Conservation (phyloP, 2,329 filamentous ascomycete species). For the Arthrobotrys megalospora region DNA sequence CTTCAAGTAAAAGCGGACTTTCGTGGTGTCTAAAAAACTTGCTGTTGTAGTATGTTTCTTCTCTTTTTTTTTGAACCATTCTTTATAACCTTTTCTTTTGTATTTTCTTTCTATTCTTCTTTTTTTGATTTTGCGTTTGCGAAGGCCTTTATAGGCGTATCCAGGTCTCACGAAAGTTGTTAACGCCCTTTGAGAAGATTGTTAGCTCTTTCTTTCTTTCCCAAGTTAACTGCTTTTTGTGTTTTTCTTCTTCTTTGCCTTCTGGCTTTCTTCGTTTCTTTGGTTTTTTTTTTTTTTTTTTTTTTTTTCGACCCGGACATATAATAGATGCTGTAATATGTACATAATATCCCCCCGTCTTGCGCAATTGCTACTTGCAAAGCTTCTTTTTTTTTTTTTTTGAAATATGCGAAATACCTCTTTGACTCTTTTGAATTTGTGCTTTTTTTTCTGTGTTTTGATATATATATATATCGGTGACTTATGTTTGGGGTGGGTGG, state of each 20-base stretch:
- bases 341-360: constrained; percentile 39
- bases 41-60: constrained; percentile 11
- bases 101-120: constrained; percentile 1
- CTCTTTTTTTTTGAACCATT: constrained; percentile 18
- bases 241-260: constrained; percentile 32
- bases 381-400: not conserved
- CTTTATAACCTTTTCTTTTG: constrained; percentile 31
- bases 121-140: constrained; percentile 34
- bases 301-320: constrained; percentile 39
- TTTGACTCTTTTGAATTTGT: not conserved
- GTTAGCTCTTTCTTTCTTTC: constrained; percentile 31
- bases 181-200: constrained; percentile 14
- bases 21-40: constrained; percentile 1
- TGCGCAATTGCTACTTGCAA: no score
- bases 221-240: no score
- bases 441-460: not conserved
- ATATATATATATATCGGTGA: constrained; percentile 10
- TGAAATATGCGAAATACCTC: constrained; percentile 3
- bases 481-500: not conserved
- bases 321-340: constrained; percentile 54
- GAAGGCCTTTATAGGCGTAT: constrained; percentile 15
- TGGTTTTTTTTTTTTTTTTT: constrained; percentile 48
- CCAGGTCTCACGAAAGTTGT: not conserved
- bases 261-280: constrained; percentile 12
- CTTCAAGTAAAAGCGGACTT: not conserved